These are phyloP conservation scores for Xylaria sp. DNA, from an alignment of 2,329 filamentous ascomycete genomes.

Conservation along the genomic window DNA sequence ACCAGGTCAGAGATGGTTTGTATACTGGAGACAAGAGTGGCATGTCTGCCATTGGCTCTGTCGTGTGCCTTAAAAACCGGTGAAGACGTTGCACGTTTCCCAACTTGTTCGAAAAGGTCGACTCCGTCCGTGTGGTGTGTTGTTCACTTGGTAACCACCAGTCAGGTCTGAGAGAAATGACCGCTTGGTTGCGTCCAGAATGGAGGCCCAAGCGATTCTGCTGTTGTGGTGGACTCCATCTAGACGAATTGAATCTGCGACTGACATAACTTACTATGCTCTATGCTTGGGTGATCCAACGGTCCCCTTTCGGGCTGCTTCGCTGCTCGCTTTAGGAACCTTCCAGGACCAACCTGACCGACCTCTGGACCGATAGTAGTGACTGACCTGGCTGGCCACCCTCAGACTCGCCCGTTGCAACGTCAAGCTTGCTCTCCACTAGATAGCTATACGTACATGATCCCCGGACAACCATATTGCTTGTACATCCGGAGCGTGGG, in stretches of 20 bases:
- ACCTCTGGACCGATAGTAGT: conserved; percentile 11
- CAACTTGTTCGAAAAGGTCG: conserved; percentile 29
- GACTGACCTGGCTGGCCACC: conserved; percentile 22
- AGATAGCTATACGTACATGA: conserved; percentile 22
- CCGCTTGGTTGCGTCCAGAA: conserved; percentile 36
- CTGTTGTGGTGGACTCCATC: conserved; percentile 24
- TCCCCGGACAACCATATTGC: conserved; percentile 26
- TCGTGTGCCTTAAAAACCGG: conserved; percentile 25
- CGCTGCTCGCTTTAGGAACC: conserved; percentile 25
- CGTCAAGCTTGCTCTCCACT: conserved; percentile 30
- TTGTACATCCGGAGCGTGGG: conserved; percentile 29
- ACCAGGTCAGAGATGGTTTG: conserved; percentile 15
- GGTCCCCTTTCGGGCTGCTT: conserved; percentile 22
- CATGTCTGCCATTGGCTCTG: conserved; percentile 19
- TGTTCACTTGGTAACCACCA: conserved; percentile 33
- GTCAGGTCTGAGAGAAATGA: conserved; percentile 29
- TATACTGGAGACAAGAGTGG: conserved; percentile 21
- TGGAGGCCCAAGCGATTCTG: conserved; percentile 34
- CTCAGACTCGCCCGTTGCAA: conserved; percentile 40
- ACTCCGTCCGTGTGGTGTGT: conserved; percentile 34
- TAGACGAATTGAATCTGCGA: conserved; percentile 34
- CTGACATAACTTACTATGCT: conserved; percentile 29
- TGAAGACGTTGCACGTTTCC: conserved; percentile 30
- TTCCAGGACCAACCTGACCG: conserved; percentile 23
- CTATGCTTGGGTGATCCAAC: conserved; percentile 27